phyloP scores from a whole-genome alignment of 768 basidiomycete genomes.

The Kwoniella pini region DNA sequence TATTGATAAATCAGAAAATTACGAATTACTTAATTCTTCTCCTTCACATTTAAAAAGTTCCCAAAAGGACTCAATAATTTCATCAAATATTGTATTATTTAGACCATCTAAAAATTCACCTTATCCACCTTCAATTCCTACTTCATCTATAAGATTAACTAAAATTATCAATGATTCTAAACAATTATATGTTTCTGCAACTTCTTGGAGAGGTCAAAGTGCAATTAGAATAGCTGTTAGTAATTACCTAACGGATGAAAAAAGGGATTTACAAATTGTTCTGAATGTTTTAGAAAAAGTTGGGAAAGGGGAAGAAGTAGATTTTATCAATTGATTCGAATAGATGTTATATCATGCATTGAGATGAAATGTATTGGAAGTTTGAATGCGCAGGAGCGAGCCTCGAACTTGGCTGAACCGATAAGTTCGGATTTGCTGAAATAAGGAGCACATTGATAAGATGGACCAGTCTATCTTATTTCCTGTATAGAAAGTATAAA shows the following conservation, averaged over 20 bases:
- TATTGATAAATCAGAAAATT: slow-evolving; percentile 35
- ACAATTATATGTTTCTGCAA: slow-evolving; percentile 55
- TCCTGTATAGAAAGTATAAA: too few relatives aligned
- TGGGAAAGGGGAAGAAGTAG: slow-evolving; percentile 10
- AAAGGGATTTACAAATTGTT: slow-evolving; percentile 35
- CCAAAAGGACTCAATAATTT: slow-evolving; percentile 30
- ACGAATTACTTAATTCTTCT: slow-evolving; percentile 46
- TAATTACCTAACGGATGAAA: slow-evolving; percentile 47
- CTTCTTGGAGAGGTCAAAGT: slow-evolving; percentile 54
- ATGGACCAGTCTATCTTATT: too few relatives aligned
- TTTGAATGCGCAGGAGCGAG: too few relatives aligned
- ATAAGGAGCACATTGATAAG: too few relatives aligned
- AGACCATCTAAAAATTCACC: slow-evolving; percentile 26
- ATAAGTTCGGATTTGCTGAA: too few relatives aligned
- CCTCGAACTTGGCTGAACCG: too few relatives aligned
- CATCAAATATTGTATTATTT: slow-evolving; percentile 57
- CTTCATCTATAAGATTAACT: slow-evolving; percentile 34
- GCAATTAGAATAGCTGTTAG: slow-evolving; percentile 57
- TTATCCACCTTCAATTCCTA: slow-evolving; percentile 31
- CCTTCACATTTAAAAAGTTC: not conserved
- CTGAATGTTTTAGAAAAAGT: slow-evolving; percentile 38
- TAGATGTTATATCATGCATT: too few relatives aligned
- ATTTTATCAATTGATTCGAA: not conserved
- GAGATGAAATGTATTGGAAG: too few relatives aligned
- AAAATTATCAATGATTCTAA: slow-evolving; percentile 53